Evolutionary conservation across 2,329 filamentous ascomycete species (phyloP).

Genomic region (Talaromyces sp.): DNA sequence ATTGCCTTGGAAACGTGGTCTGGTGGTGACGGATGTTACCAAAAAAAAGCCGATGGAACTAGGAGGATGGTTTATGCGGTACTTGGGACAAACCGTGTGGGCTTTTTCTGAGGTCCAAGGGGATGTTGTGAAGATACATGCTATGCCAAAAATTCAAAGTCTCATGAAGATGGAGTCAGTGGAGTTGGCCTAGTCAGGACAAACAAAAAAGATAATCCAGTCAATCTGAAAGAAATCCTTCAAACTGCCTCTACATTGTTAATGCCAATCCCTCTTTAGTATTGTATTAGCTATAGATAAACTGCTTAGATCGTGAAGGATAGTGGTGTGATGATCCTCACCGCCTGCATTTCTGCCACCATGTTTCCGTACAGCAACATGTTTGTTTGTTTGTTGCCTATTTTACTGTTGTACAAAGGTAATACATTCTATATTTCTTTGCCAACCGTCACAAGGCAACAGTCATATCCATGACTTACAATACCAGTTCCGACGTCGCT

Average conservation of each 20-base stretch:
- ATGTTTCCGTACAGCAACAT: not conserved
- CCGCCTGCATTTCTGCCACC: conserved; percentile 11
- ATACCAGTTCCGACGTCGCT: conserved; percentile 3
- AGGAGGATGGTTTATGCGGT: conserved; percentile 1
- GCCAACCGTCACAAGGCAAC: not conserved
- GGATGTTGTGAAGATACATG: not conserved
- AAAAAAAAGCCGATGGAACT: not conserved
- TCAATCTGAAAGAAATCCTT: not conserved
- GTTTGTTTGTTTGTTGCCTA: conserved; percentile 5
- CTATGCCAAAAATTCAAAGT: not conserved
- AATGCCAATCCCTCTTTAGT: not conserved
- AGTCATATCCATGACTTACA: conserved; percentile 8
- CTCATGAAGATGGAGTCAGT: not conserved
- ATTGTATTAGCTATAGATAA: not conserved
- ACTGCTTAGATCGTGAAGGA: not conserved
- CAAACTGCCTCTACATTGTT: not conserved
- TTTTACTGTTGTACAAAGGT: not conserved
- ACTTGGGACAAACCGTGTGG: not conserved
- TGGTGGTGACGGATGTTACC: not conserved
- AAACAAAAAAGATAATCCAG: not conserved
- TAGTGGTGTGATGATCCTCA: not conserved
- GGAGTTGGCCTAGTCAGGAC: not conserved
- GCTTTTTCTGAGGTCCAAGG: not conserved
- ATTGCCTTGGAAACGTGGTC: not conserved
- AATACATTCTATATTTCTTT: not conserved